Evolutionary conservation across 176 grass and related monocot genomes (phyloP).

Genomic region (Phyllostachys edulis): DNA sequence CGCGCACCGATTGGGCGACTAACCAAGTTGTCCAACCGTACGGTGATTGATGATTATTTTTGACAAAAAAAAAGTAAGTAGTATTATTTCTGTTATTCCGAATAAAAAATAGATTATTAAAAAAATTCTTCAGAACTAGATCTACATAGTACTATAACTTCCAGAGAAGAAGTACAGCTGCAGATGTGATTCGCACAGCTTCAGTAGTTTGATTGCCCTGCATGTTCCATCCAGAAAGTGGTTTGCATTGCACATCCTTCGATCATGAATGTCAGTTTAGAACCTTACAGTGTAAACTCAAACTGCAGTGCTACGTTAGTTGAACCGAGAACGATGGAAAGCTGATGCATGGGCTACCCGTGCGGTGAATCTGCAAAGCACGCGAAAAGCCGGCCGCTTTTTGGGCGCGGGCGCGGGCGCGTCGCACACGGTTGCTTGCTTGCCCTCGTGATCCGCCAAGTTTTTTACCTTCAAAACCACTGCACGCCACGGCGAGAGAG

Average conservation of each 20-base stretch:
- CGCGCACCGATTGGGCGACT: too few relatives aligned
- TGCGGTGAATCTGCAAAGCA: background rate
- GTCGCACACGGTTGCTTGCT: background rate
- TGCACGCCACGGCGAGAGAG: conserved; percentile 1
- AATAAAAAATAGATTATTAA: too few relatives aligned
- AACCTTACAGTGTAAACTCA: too few relatives aligned
- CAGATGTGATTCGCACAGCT: background rate
- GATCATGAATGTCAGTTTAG: background rate
- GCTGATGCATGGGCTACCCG: background rate
- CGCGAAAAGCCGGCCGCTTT: background rate
- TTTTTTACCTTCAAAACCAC: background rate
- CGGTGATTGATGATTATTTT: too few relatives aligned
- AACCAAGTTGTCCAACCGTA: too few relatives aligned
- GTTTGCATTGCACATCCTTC: background rate
- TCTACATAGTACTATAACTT: background rate
- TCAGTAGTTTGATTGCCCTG: background rate
- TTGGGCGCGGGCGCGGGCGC: background rate
- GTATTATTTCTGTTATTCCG: too few relatives aligned
- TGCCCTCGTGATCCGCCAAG: too few relatives aligned
- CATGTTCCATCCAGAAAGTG: background rate
- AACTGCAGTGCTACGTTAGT: background rate
- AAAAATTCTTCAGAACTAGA: background rate
- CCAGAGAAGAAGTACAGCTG: background rate
- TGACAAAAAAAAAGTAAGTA: too few relatives aligned
- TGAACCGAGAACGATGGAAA: background rate